Evolutionary conservation across 164 flowering plant species (phyloP).

Genomic region (Umbellularia californica): DNA sequence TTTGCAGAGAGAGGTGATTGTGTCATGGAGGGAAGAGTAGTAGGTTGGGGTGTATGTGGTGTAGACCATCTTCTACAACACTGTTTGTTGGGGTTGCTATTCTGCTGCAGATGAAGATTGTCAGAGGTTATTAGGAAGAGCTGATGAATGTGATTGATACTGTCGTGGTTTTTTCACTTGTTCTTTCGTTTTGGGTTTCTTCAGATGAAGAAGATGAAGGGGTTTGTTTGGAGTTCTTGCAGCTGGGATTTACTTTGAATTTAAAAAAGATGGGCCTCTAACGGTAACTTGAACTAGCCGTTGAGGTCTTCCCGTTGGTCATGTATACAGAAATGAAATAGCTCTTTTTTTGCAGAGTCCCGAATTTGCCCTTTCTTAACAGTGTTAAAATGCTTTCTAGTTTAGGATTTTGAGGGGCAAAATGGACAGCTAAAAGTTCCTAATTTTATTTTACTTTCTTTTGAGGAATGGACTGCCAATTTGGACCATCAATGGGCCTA

Average conservation of each 20-base stretch:
- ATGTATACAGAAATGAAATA: neutral
- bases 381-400: no score
- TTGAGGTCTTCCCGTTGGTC: constrained; percentile 11
- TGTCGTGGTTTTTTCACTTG: neutral
- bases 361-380: no score
- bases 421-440: no score
- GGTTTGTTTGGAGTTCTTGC: neutral
- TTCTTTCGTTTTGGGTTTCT: neutral
- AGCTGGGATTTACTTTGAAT: neutral
- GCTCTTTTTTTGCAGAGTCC: no score
- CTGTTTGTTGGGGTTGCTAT: neutral
- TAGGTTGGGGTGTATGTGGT: constrained; percentile 78
- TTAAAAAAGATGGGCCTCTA: neutral
- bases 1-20: constrained; percentile 82
- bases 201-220: neutral
- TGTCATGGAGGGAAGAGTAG: constrained; percentile 82
- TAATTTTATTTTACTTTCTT: no score
- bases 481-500: no score
- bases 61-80: constrained; percentile 35
- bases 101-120: neutral
- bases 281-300: constrained; percentile 35
- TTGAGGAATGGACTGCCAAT: no score
- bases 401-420: no score
- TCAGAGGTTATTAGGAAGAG: neutral
- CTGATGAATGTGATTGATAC: neutral